Percentiles rank a stretch among this genome's conserved stretches.
Evolutionary conservation across 495 filamentous ascomycete genomes (phyloP).

Genomic region (Penicillium canariense): DNA sequence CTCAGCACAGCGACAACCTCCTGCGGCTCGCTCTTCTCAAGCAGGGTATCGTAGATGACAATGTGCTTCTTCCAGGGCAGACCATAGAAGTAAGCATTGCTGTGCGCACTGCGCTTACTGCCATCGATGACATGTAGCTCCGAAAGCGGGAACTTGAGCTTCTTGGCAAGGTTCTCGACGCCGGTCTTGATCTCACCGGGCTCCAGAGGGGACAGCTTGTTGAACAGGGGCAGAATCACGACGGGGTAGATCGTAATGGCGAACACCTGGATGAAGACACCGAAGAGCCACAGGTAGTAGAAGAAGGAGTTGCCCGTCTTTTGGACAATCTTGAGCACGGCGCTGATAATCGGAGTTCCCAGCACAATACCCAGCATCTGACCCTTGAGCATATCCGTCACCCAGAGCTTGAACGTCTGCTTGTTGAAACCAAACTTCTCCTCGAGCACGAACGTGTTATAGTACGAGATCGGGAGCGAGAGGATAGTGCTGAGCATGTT

Average conservation of each 20-base stretch:
- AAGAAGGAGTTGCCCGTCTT: slow-evolving; percentile 91
- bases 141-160: slow-evolving; percentile 83
- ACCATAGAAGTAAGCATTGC: slow-evolving; percentile 98
- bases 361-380: slow-evolving; percentile 77
- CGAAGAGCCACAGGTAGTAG: slow-evolving; percentile 96
- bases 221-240: slow-evolving; percentile 91
- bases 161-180: slow-evolving; percentile 80
- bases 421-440: slow-evolving; percentile 99
- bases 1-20: slow-evolving; percentile 94
- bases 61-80: slow-evolving; percentile 99
- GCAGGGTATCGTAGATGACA: slow-evolving; percentile 96
- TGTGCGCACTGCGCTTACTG: slow-evolving; percentile 94
- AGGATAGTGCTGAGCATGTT: slow-evolving; percentile 74
- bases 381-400: slow-evolving; percentile 89
- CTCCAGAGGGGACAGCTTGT: slow-evolving; percentile 92
- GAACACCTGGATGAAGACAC: slow-evolving; percentile 80
- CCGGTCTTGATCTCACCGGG: slow-evolving; percentile 82
- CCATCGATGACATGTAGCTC: slow-evolving; percentile 96
- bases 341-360: slow-evolving; percentile 81
- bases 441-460: slow-evolving; percentile 92
- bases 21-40: slow-evolving; percentile 86
- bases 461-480: slow-evolving; percentile 79
- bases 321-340: slow-evolving; percentile 86
- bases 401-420: slow-evolving; percentile 83
- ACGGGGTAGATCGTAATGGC: slow-evolving; percentile 96